A percentile compares a stretch with the other conserved stretches of the same genome.
phyloP scores from a whole-genome alignment of 371 early-diverging fungal genomes.

The Mortierella sp. region DNA sequence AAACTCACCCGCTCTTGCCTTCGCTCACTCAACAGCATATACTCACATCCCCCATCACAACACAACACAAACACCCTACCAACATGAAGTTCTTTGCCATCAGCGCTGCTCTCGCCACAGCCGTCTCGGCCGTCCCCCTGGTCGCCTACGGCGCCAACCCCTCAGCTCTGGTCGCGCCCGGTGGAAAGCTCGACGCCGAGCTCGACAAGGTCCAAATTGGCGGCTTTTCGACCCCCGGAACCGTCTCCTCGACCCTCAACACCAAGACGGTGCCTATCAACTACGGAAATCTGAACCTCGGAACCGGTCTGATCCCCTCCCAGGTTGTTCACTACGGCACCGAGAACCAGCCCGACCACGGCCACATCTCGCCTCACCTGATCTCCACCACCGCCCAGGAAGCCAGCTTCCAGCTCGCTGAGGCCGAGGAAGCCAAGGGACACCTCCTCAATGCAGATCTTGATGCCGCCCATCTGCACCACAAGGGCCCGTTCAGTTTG shows the following conservation, averaged over 20 bases:
- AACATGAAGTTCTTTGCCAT: slow-evolving; percentile 39
- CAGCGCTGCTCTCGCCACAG: slow-evolving; percentile 24
- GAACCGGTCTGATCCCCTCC: slow-evolving; percentile 47
- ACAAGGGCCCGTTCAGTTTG: background rate
- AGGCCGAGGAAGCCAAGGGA: slow-evolving; percentile 37
- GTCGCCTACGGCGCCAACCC: slow-evolving; percentile 17
- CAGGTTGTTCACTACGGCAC: slow-evolving; percentile 51
- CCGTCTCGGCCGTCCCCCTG: slow-evolving; percentile 25
- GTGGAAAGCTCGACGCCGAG: slow-evolving; percentile 16
- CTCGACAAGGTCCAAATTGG: slow-evolving; percentile 30
- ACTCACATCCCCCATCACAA: background rate
- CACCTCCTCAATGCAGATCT: slow-evolving; percentile 28
- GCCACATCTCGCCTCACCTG: slow-evolving; percentile 29
- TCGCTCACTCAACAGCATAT: background rate
- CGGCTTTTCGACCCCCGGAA: slow-evolving; percentile 27
- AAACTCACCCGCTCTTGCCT: background rate
- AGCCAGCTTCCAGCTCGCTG: slow-evolving; percentile 21
- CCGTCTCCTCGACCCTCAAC: slow-evolving; percentile 29
- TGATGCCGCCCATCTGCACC: slow-evolving; percentile 16
- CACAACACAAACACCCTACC: background rate
- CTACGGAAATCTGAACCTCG: slow-evolving; percentile 51
- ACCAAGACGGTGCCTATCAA: slow-evolving; percentile 43
- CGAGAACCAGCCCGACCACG: slow-evolving; percentile 41
- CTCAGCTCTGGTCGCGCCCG: background rate
- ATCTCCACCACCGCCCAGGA: slow-evolving; percentile 48